Evolutionary conservation across 2,329 filamentous ascomycete genomes (phyloP), one percentile per base, ranked within the genome.

Genomic region (Penicillium paneum): DNA sequence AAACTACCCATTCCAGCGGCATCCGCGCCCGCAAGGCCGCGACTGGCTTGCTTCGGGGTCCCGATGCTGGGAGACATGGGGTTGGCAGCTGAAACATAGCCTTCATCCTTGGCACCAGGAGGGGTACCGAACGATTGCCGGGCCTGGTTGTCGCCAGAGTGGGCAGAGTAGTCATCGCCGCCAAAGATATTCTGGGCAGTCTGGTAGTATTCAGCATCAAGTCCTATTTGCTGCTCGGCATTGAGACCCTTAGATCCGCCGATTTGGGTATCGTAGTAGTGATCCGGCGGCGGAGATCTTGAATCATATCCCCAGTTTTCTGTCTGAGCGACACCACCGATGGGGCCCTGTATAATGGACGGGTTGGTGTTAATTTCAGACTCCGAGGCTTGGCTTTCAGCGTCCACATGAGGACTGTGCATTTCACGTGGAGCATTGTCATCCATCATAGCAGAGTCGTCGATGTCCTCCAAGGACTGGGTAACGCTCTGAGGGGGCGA

Each of bases 41-140:
- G 77, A 15, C 60, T 66, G 35, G 69, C 73, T 32, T 73, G 74
- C 49, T 79, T 77, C 12, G 80, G 79, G 5, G 77, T 80, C 47
- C 71, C 69, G 38, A 70, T 67, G 52, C 76, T 79, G 13, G 76
- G 74, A 46, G 79, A 80, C 60, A 82, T 79, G 58, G 78, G 81
- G 66, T 85, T 83, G 32, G 81, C 81, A 63, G 83, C 90, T 24
- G 93, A 96, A 61, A 93, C 92, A 74, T 97, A 97, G 8, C 92
- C 93, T 76, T 97, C 93, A 67, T 97, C 90, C 70, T 86, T 89
- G 56, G 78, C 83, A 55, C 81, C 86, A 80, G 71, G 83, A 75
- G 61, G 82, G 73, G 70, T 81, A 68, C 72, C 81, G 79, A 61
- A 77, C 70, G 63, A 62, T 19, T 71, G 70, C 17, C 64, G 66